phyloP scores from a whole-genome alignment of 202 grass and related monocot genomes.

The Tripidium arundinaceum region DNA sequence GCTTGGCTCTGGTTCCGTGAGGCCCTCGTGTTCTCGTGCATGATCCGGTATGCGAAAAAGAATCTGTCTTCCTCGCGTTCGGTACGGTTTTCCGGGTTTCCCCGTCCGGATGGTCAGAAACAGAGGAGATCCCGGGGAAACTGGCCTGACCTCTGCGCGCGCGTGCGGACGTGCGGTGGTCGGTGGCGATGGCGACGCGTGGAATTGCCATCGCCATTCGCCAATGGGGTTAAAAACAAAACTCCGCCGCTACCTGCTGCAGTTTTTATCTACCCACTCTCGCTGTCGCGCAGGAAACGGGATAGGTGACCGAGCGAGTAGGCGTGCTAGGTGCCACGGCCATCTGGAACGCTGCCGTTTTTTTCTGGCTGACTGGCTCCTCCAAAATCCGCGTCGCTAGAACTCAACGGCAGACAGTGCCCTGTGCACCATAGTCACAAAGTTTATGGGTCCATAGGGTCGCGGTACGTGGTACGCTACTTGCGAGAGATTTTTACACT shows the following conservation, averaged over 20 bases:
- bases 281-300: not conserved
- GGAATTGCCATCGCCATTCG: not conserved
- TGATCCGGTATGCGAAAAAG: not conserved
- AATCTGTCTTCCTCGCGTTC: not conserved
- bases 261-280: constrained; percentile 5
- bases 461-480: too few species aligned
- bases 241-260: constrained; percentile 4
- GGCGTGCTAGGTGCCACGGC: not conserved
- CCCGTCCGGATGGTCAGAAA: not conserved
- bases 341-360: too few species aligned
- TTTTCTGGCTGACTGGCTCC: not conserved
- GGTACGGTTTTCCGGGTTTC: not conserved
- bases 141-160: not conserved
- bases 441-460: too few species aligned
- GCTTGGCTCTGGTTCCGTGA: not conserved
- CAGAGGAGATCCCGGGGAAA: not conserved
- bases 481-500: too few species aligned
- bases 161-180: not conserved
- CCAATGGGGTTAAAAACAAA: not conserved
- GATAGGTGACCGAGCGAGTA: too few species aligned
- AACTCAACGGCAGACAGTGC: too few species aligned
- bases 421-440: too few species aligned
- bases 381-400: too few species aligned
- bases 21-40: not conserved
- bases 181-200: constrained; percentile 19